Base-by-base conservation (phyloP, 1,284 basidiomycete species). In the Austroboletus niveus region DNA sequence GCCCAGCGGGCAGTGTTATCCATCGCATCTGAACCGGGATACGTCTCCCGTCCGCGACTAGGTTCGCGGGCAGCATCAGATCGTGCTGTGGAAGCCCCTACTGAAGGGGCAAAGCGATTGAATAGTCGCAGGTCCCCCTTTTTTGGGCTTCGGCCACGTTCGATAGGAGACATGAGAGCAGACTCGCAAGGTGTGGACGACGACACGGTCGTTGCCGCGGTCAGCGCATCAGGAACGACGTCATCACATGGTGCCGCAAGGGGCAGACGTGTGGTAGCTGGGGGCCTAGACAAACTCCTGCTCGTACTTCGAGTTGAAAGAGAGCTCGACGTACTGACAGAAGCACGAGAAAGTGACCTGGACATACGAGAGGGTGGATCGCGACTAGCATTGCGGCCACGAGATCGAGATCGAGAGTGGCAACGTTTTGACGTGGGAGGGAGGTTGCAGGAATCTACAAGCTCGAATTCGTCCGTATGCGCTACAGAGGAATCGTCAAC, bases 291-390 rank as follows among this genome's bases (percentile, higher is more conserved):
- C 27, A 57, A 45, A 39, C 65, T 67, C 42, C 64, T 56, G 27
- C 69, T 70, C 22, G 61, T 59, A 41, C 71, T 71, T 44, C 72
- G 61, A 5, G 64, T 63, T 8, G 71, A 71, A 15, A 68, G 57
- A 5, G 72, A 69, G 44, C 67, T 67, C 4, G 68, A 65, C 22
- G 68, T 68, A 2, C 64, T 53, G 10, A 67, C 58, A 27, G 78
- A 78, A 3, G 72, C 69, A 17, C 75, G 63, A 14, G 77, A 79
- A 41, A 72, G 58, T 2, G 77, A 79, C 31, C 78, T 72, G 51
- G 70, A 58, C 2, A 63, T 58, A 42, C 48, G 62, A 47, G 52
- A 48, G 12, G 51, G 44, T 5, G 34, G 47, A 14, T 42, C 51
- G 35, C 50, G 43, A 29, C 45, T 22, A 35, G 53, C 42, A 42